A percentile compares a stretch with the other conserved stretches of the same genome.
phyloP scores from a whole-genome alignment of 1,284 basidiomycete species.

The Fomes fomentarius region DNA sequence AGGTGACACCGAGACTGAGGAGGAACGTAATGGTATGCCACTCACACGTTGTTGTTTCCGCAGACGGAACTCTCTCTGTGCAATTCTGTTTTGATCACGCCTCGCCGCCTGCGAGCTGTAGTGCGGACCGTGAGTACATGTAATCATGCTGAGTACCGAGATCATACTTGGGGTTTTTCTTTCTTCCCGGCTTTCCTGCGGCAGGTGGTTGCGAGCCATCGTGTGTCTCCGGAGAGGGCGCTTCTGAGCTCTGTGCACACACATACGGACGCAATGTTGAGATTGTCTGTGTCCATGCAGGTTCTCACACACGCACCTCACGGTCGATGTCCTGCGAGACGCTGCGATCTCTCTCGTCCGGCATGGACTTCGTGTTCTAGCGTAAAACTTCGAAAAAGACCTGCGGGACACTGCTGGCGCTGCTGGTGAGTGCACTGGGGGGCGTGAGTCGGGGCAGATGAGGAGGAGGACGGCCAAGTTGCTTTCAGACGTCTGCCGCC shows the following conservation, averaged over 20 bases:
- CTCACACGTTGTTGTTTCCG: conserved; percentile 84
- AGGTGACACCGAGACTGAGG: too few relatives aligned
- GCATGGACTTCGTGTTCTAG: conserved; percentile 18
- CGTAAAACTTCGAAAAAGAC: background rate
- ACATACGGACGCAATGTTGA: conserved; percentile 7
- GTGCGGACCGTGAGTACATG: conserved; percentile 35
- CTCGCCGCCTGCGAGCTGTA: conserved; percentile 82
- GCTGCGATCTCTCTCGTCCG: conserved; percentile 56
- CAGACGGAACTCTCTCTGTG: conserved; percentile 89
- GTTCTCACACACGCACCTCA: conserved; percentile 34
- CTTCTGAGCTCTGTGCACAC: conserved; percentile 62
- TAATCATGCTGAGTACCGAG: conserved; percentile 33
- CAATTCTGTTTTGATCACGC: conserved; percentile 90
- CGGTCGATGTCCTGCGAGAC: conserved; percentile 56
- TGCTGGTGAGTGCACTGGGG: background rate
- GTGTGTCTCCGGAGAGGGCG: conserved; percentile 48
- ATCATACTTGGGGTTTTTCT: conserved; percentile 83
- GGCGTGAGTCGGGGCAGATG: conserved; percentile 8
- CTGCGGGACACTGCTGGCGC: background rate
- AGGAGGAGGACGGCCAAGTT: conserved; percentile 13
- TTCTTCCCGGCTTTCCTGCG: conserved; percentile 73
- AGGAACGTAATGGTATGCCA: conserved; percentile 16
- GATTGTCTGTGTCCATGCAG: conserved; percentile 2
- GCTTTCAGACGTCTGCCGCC: conserved; percentile 23
- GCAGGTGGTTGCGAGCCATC: conserved; percentile 30